Percentiles rank a stretch among this genome's conserved stretches.
Conservation (phyloP, 306 rosid species). For the Acacia crassicarpa region DNA sequence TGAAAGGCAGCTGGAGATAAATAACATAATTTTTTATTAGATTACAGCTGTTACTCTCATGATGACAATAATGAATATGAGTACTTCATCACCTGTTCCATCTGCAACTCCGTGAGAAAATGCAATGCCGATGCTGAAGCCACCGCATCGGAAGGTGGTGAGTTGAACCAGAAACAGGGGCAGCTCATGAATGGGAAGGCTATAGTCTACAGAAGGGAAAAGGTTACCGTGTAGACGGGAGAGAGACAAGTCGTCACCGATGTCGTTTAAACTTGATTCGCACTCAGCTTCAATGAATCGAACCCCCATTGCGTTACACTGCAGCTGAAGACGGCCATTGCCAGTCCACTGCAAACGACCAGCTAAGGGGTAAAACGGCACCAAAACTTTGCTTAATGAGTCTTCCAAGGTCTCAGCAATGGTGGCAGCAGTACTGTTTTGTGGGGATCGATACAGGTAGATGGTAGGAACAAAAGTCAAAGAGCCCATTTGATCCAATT, state of each 20-base stretch:
- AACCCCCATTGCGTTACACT: constrained; percentile 58
- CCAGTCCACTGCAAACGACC: constrained; percentile 56
- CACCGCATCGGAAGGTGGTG: too few species aligned
- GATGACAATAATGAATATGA: neutral
- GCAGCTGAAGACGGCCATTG: constrained; percentile 53
- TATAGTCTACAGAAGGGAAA: constrained; percentile 43
- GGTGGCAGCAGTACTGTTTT: neutral
- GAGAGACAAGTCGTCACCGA: constrained; percentile 44
- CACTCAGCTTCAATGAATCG: constrained; percentile 53
- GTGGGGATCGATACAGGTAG: constrained; percentile 43
- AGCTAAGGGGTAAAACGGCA: constrained; percentile 63
- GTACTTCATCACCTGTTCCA: constrained; percentile 37
- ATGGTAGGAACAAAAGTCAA: constrained; percentile 51
- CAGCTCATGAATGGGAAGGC: constrained; percentile 41
- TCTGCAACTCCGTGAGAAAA: constrained; percentile 55
- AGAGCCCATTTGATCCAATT: constrained; percentile 59
- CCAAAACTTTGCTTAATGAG: constrained; percentile 50
- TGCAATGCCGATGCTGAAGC: constrained; percentile 10
- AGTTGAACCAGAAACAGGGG: too few species aligned
- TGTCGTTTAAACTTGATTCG: constrained; percentile 25
- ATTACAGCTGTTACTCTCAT: neutral
- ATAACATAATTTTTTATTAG: neutral
- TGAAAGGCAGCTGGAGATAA: constrained; percentile 24
- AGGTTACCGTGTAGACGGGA: constrained; percentile 27
- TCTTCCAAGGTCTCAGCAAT: constrained; percentile 40